Base-by-base conservation (phyloP, 2,329 filamentous ascomycete species). In the Rasamsonia emersonii region DNA sequence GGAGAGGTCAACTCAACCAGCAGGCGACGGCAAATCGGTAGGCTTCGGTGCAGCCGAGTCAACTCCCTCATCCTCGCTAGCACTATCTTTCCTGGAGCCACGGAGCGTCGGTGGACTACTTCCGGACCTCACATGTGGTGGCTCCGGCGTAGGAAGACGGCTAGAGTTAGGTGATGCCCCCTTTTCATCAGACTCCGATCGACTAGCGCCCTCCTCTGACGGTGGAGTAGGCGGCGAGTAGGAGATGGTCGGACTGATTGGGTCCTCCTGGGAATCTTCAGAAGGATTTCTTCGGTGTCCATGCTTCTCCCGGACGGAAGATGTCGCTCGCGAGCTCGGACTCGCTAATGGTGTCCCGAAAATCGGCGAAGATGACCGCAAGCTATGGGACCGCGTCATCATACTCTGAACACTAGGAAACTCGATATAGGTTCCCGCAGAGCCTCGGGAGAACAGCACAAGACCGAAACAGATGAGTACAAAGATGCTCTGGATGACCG, bases 401-500 rank as follows among this genome's bases (percentile, higher is more conserved):
- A 67, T 64, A 35, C 58, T 62, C 35, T 67, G 65, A 4, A 68
- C 54, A n/a, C 62, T 49, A 1, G 60, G 62, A 26, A 65, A 51
- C 37, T 65, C 65, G 34, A 66, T 58, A 38, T 65, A 67, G 27
- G 51, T 59, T 25, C 58, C 55, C 24, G 57, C 48, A 0, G 58
- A 50, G n/a, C 56, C 58, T 9, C 61, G 61, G 1, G 63, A 64
- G 54, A 96, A 95, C 21, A 96, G 79, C 14, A 95, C 84, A 1
- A 98, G 70, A 0, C 83, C 79, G 7, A 98, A 74, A 46, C 86
- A 94, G 27, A 89, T 77, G 1, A 96, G 73, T 4, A 96, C 73
- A 6, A 98, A 71, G 4, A 93, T 75, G 27, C 83, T 86, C 57
- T 96, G 91, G 19, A 94, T 75, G 36, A 96, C 91, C 4, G 84